These are phyloP conservation scores for Saccharomycopsis babjevae DNA, from an alignment of 805 yeast genomes.

Conservation along the genomic window DNA sequence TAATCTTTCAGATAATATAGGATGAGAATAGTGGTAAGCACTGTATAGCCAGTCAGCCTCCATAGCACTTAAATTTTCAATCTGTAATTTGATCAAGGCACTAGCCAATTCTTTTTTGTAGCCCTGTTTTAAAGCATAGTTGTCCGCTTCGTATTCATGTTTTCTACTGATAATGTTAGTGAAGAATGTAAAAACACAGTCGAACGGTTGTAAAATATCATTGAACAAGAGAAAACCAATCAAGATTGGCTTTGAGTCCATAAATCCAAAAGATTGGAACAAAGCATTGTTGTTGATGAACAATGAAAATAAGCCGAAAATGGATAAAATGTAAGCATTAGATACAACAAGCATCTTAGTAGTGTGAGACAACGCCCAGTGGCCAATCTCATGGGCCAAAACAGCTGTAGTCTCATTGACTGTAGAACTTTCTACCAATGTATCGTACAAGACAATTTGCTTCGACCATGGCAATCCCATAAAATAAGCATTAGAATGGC, in stretches of 20 bases:
- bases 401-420: slow-evolving; percentile 83
- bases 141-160: slow-evolving; percentile 91
- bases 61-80: slow-evolving; percentile 75
- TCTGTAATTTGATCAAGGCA: slow-evolving; percentile 66
- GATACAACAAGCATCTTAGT: slow-evolving; percentile 59
- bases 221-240: slow-evolving; percentile 75
- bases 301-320: slow-evolving; percentile 66
- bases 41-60: slow-evolving; percentile 87
- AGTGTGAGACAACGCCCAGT: slow-evolving; percentile 88
- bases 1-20: slow-evolving; percentile 83
- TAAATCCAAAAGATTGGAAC: slow-evolving; percentile 71
- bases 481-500: slow-evolving; percentile 95
- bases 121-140: slow-evolving; percentile 68
- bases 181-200: slow-evolving; percentile 53
- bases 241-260: slow-evolving; percentile 53
- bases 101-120: slow-evolving; percentile 55
- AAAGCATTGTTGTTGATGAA: slow-evolving; percentile 74
- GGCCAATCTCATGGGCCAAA: slow-evolving; percentile 97
- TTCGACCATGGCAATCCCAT: slow-evolving; percentile 95
- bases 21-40: slow-evolving; percentile 84
- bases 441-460: slow-evolving; percentile 89
- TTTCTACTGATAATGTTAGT: slow-evolving; percentile 69
- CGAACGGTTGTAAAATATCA: slow-evolving; percentile 71
- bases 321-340: slow-evolving; percentile 52
- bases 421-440: slow-evolving; percentile 72